Conservation (phyloP, 768 basidiomycete genomes). For the Dentipellis fragilis region DNA sequence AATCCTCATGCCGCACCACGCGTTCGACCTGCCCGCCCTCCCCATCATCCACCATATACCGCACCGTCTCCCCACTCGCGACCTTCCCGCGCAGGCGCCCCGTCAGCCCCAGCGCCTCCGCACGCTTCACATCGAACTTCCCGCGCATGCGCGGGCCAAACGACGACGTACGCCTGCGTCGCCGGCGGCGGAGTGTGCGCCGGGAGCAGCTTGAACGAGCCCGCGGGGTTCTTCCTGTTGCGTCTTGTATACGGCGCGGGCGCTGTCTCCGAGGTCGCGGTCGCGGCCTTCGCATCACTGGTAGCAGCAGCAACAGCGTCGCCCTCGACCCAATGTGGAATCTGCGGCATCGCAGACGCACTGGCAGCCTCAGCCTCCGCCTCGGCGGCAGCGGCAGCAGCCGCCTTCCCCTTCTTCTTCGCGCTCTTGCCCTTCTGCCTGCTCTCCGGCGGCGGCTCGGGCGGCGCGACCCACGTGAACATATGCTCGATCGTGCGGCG, state of each 20-base stretch:
- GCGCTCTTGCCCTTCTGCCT: not conserved
- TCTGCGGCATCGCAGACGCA: conserved; percentile 3
- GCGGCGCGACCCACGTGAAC: conserved; percentile 30
- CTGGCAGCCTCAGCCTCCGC: not conserved
- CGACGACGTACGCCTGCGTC: conserved; percentile 27
- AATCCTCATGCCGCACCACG: conserved; percentile 50
- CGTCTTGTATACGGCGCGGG: too few species aligned
- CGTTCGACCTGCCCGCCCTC: conserved; percentile 33
- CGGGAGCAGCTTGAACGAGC: conserved; percentile 5
- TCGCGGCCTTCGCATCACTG: not conserved
- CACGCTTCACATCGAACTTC: conserved; percentile 65
- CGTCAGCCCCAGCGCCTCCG: conserved; percentile 53
- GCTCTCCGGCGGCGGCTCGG: conserved; percentile 1
- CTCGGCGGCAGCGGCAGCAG: not conserved
- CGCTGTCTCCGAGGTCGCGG: too few species aligned
- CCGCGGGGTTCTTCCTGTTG: conserved; percentile 3
- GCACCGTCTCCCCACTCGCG: conserved; percentile 55
- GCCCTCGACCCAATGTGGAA: conserved; percentile 7
- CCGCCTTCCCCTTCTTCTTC: conserved; percentile 4
- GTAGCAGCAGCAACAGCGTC: not conserved
- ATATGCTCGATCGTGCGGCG: conserved; percentile 41
- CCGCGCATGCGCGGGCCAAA: conserved; percentile 36
- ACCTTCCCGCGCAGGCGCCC: conserved; percentile 52
- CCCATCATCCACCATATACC: conserved; percentile 38
- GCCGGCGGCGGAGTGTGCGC: not conserved